Base-by-base conservation (phyloP, 495 filamentous ascomycete species). In the Annulohypoxylon maeteangense region DNA sequence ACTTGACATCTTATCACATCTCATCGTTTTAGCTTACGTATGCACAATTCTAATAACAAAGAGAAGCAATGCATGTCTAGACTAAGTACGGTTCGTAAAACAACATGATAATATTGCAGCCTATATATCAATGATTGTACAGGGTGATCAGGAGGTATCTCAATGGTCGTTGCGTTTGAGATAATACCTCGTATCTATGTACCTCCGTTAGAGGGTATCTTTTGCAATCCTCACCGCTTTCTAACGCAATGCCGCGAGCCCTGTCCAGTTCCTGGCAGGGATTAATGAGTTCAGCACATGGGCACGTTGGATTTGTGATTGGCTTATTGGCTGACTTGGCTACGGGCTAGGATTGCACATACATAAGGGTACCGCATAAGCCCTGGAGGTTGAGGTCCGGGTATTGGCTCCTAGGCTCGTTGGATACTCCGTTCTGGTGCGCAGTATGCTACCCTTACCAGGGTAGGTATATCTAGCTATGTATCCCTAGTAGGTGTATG, bases 111-210 rank as follows among this genome's bases (percentile, higher is more conserved):
- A 23, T 11, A 48, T 48, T 23, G 45, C 45, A 25, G 8, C 3
- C 31, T 34, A 22, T 56, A 56, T 29, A 4, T 22, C 12, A 5
- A 48, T 22, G 23, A 29, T 32, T 51, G 23, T 23, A 8, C 45
- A 65, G 45, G 67, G 14, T 27, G 67, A 70, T 70, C 67, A 70
- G 67, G 67, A 61, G 67, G 55, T 29, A 54, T 40, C 1, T 53
- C 31, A 48, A 68, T 61, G 56, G 36, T 31, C 12, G 8, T 62
- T 22, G 32, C 45, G 67, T 70, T 70, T 70, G 67, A 70, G 60
- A 70, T 57, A 42, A n/a, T 47, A 29, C 23, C 10, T 27, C 47
- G 8, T 29, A 51, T 25, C 45, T 48, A 48, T 48, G 20, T 48
- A 48, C 22, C 44, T 23, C 20, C 38, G 38, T 47, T 23, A 20